Evolutionary conservation across 2,329 filamentous ascomycete species (phyloP), one percentile per base, ranked within the genome.

Genomic region (Apiospora malaysiana): DNA sequence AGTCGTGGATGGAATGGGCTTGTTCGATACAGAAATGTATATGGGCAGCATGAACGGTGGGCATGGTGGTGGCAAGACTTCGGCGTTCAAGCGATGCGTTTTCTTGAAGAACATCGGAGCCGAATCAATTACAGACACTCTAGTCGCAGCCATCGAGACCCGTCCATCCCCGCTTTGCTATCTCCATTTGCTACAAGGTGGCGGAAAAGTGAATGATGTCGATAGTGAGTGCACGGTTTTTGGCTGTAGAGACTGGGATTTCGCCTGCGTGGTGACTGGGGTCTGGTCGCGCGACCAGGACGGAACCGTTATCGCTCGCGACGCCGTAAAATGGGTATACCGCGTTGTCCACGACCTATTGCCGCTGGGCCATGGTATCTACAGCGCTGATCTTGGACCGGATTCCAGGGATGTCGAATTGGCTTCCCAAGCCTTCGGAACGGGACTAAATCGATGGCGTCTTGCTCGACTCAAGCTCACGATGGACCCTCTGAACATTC

Each of bases 221-320:
- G 75, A 79, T 1, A 72, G 79, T 6, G 78, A 85, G 72, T 83
- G 82, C 37, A 88, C 86, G 71, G 89, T 89, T 69, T 91, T 92
- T 69, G 89, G 90, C 63, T 90, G 86, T 81, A 86, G 89, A 78
- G 83, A 89, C 77, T 92, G 89, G 89, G 83, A 88, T 43, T 91
- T 87, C 80, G 89, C 89, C 65, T 92, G 89, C 74, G 87, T 91
- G 5, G 76, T 92, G 56, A 91, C 89, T 6, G 89, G 87, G 37
- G 85, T 90, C 71, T 92, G 89, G 89, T 81, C 82, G 2, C 86
- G 88, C 21, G 81, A 86, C 12, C 77, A 87, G 77, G 87, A 90
- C 73, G 83, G 77, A 59, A 85, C 82, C 0, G 78, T 81, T 65
- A 49, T 73, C 14, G 81, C 85, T 72, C 79, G 71, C 72, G 76